Evolutionary conservation across 192 early-diverging fungal species (phyloP).

Genomic region (Neocallimastix lanati): DNA sequence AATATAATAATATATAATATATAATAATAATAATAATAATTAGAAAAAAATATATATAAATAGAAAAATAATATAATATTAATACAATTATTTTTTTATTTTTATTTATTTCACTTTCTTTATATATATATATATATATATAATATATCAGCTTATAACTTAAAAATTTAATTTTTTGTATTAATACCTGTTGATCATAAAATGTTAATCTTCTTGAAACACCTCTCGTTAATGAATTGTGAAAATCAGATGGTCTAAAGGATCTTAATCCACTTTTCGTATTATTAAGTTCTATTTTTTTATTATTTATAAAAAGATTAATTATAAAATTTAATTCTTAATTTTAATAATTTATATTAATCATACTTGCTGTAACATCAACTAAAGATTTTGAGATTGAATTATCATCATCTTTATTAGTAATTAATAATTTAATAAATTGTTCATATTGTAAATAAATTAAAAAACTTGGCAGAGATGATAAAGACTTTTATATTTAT

Average conservation of each 20-base stretch:
- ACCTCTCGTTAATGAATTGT: conserved; percentile 9
- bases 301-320: too few relatives aligned
- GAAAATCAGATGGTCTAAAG: conserved; percentile 8
- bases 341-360: too few relatives aligned
- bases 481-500: conserved; percentile 6
- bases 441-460: conserved; percentile 6
- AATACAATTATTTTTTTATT: too few relatives aligned
- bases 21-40: too few relatives aligned
- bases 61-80: too few relatives aligned
- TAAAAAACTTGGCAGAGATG: conserved; percentile 15
- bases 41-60: too few relatives aligned
- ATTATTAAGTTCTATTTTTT: neutral
- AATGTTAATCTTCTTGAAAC: conserved; percentile 10
- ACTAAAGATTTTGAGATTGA: neutral
- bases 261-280: neutral
- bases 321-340: too few relatives aligned
- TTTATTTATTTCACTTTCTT: too few relatives aligned
- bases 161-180: too few relatives aligned
- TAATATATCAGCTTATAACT: too few relatives aligned
- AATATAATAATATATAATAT: too few relatives aligned
- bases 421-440: neutral
- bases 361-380: neutral
- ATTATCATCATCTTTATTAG: neutral
- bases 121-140: too few relatives aligned
- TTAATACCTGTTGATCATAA: conserved; percentile 17